These are phyloP conservation scores for Ochetophila trinervis DNA, from an alignment of 306 rosid genomes.

Conservation along the genomic window DNA sequence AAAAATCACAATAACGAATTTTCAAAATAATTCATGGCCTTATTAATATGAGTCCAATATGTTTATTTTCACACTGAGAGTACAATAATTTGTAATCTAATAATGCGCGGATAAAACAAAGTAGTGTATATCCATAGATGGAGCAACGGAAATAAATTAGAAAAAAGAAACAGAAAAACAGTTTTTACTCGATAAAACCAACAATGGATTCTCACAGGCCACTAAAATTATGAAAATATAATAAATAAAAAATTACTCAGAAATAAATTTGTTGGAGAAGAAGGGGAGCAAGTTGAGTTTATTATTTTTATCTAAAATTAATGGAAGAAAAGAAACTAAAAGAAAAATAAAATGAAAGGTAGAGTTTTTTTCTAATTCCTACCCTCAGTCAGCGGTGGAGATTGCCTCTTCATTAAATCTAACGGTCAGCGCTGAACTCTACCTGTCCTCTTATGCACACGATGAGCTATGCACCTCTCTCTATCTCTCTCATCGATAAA, in stretches of 20 bases:
- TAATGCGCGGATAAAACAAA: not conserved
- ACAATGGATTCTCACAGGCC: not conserved
- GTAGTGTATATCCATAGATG: not conserved
- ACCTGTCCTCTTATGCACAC: constrained; percentile 40
- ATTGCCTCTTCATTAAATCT: constrained; percentile 27
- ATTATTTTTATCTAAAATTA: not conserved
- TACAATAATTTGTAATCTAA: too few relatives aligned
- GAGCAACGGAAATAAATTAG: not conserved
- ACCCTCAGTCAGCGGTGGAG: constrained; percentile 43
- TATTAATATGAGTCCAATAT: too few relatives aligned
- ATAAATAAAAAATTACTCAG: not conserved
- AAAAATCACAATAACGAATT: too few relatives aligned
- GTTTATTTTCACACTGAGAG: too few relatives aligned
- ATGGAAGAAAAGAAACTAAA: constrained; percentile 14
- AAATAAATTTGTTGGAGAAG: not conserved
- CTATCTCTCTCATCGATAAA: constrained; percentile 26
- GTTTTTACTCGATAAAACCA: not conserved
- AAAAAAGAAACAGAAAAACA: not conserved
- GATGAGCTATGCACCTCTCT: constrained; percentile 26
- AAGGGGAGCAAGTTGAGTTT: not conserved
- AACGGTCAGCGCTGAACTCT: constrained; percentile 33
- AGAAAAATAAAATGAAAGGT: constrained; percentile 42
- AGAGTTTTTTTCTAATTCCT: constrained; percentile 36
- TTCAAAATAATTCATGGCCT: too few relatives aligned
- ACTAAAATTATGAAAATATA: not conserved